A percentile compares a stretch with the other conserved stretches of the same genome.
phyloP scores from a whole-genome alignment of 441 rosid genomes.

The Syzygium malaccense region DNA sequence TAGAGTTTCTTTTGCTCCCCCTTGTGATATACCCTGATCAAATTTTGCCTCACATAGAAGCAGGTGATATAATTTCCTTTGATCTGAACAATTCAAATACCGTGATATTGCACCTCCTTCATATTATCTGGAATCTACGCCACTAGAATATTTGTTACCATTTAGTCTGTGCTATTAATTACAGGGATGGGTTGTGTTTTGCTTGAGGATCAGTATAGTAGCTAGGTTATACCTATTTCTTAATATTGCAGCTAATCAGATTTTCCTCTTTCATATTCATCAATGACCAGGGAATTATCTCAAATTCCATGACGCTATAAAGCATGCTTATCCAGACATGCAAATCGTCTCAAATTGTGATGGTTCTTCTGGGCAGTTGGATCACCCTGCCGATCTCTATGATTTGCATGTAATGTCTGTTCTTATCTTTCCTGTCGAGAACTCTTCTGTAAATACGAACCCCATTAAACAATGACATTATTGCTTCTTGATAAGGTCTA shows the following conservation, averaged over 20 bases:
- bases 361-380: constrained; percentile 58
- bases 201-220: background rate
- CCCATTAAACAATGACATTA: background rate
- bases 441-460: background rate
- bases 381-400: constrained; percentile 79
- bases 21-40: background rate
- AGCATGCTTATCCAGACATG: constrained; percentile 62
- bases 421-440: background rate
- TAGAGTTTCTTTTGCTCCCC: background rate
- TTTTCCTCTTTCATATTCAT: background rate
- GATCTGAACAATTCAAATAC: background rate
- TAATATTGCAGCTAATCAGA: background rate
- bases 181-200: background rate
- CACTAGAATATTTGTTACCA: background rate
- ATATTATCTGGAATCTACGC: background rate
- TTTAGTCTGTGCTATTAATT: background rate
- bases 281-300: constrained; percentile 65
- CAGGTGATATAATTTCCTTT: background rate
- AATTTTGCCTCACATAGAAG: background rate
- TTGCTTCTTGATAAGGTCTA: constrained; percentile 31
- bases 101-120: background rate
- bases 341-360: constrained; percentile 82
- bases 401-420: constrained; percentile 60
- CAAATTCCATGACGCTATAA: constrained; percentile 69
- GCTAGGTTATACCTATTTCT: background rate